Evolutionary conservation across 2,329 filamentous ascomycete genomes (phyloP).

Genomic region (Botrytis hyacinthi): DNA sequence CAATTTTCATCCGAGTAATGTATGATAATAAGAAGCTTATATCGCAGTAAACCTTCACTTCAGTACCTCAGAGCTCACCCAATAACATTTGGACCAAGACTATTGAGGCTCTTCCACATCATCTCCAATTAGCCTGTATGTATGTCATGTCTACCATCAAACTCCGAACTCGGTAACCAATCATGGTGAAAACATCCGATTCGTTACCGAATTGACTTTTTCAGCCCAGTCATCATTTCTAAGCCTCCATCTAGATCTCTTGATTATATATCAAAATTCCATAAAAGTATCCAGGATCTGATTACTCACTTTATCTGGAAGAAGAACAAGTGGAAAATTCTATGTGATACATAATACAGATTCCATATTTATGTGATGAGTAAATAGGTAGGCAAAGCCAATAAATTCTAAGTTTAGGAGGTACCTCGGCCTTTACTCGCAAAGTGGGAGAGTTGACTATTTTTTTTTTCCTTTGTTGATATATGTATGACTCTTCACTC

Average conservation of each 20-base stretch:
- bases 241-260: background rate
- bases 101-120: background rate
- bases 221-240: background rate
- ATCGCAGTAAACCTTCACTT: background rate
- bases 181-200: background rate
- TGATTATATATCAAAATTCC: background rate
- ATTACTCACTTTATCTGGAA: background rate
- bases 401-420: background rate
- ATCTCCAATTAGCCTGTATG: background rate
- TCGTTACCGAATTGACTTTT: background rate
- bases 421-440: background rate
- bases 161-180: background rate
- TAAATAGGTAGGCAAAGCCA: background rate
- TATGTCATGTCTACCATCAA: background rate
- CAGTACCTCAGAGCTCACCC: background rate
- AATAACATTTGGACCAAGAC: background rate
- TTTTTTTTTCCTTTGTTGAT: background rate
- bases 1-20: background rate
- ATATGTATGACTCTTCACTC: background rate
- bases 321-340: background rate
- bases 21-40: background rate
- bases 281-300: background rate
- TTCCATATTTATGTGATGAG: background rate
- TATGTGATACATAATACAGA: background rate
- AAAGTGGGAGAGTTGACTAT: background rate